phyloP scores from a whole-genome alignment of 1,284 basidiomycete genomes.

The Ceratorhiza oryzae-sativae region DNA sequence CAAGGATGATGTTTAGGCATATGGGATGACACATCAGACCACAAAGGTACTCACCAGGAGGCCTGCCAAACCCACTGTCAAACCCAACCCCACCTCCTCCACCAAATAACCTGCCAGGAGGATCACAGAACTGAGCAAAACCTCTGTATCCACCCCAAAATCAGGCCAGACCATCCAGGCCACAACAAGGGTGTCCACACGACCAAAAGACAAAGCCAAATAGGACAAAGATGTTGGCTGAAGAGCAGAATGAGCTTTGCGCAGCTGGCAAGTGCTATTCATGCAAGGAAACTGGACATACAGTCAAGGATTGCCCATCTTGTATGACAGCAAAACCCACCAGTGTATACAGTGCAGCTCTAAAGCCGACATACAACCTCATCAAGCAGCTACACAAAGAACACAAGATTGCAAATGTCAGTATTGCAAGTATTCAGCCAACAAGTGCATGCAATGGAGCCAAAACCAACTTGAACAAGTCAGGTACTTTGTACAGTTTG shows the following conservation, averaged over 20 bases:
- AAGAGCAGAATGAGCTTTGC: constrained; percentile 22
- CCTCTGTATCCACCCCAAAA: background rate
- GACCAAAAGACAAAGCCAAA: background rate
- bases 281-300: constrained; percentile 36
- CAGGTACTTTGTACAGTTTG: background rate
- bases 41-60: too few relatives aligned
- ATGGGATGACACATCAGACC: too few relatives aligned
- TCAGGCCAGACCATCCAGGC: background rate
- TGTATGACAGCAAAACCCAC: constrained; percentile 3
- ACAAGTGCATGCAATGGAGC: background rate
- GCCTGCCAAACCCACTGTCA: too few relatives aligned
- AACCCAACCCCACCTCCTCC: background rate
- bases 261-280: constrained; percentile 37
- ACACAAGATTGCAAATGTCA: background rate
- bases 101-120: background rate
- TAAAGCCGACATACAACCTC: background rate
- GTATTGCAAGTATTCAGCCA: constrained; percentile 13
- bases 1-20: background rate
- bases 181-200: background rate
- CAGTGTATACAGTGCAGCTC: background rate
- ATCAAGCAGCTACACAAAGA: background rate
- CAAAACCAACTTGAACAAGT: background rate
- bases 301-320: constrained; percentile 36
- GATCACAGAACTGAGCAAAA: background rate
- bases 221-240: background rate